Base-by-base conservation (phyloP, 129 eudicot genomes). In the Flaveria bidentis region DNA sequence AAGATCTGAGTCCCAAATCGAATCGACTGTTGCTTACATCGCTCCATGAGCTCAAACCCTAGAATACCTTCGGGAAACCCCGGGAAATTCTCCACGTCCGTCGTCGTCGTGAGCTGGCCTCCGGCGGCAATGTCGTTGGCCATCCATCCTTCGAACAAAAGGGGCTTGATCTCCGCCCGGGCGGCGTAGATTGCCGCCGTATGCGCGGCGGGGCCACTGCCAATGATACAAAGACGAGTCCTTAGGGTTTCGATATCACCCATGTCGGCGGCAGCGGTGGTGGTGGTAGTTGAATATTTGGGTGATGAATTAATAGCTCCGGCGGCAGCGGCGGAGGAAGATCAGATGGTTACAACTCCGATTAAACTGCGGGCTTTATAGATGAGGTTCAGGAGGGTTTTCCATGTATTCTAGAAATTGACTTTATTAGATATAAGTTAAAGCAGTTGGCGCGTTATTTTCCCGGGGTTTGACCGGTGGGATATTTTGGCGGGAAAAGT, bases 151-250 rank as follows among this genome's bases (percentile, higher is more conserved):
- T 91, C 99, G 75, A 91, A 95, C 14, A 95, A 87, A 46, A 95
- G 14, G 4, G 99, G 99, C 30, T 86, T 86, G 49, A 95, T 89
- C 61, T 95, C 92, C 10, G 99, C 99, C 0, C 99, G 86, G 23
- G 99, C 91, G 1, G 99, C 99, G 78, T 95, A 95, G 60, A 95
- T 91, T 56, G 99, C 99, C 39, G 99, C 99, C 4, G 99, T 95
- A 80, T 95, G 99, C 26, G 94, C 99, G 0, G 99, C 99, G 0
- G 99, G 99, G 46, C 99, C 99, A 2, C 96, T 89, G 1, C 99
- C 99, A 65, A 95, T 86, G 69, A 95, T 95, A 76, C 99, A 95
- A 63, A 95, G 84, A 14, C 84, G 87, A n/a, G 97, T 91, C 22
- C 80, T 86, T 9, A 87, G 87, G 69, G 84, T 75, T 58, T 80